Evolutionary conservation across 1,139 yeast species (phyloP).

Genomic region (Zhuliangozyma parablackwelliae): DNA sequence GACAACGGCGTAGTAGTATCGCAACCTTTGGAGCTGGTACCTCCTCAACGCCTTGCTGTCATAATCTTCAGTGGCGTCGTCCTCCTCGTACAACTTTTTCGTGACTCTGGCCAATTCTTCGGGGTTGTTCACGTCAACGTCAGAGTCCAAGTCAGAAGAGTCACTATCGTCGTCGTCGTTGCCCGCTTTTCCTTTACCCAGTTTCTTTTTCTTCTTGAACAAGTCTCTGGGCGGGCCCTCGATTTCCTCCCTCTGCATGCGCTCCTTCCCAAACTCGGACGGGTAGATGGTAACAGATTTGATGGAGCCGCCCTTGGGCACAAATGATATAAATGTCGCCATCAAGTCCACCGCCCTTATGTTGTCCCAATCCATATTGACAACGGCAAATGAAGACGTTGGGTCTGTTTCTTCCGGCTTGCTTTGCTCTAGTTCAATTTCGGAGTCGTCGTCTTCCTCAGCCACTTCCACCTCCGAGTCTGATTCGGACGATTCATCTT

Average conservation of each 20-base stretch:
- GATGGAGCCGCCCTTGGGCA: slow-evolving; percentile 72
- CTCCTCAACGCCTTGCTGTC: slow-evolving; percentile 67
- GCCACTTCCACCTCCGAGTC: slow-evolving; percentile 20
- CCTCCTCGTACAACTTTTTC: slow-evolving; percentile 66
- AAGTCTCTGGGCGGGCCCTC: slow-evolving; percentile 93
- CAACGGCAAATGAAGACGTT: slow-evolving; percentile 77
- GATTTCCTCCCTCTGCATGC: slow-evolving; percentile 82
- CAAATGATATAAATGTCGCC: slow-evolving; percentile 87
- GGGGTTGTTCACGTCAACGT: slow-evolving; percentile 39
- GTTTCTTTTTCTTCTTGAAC: slow-evolving; percentile 44
- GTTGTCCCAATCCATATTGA: slow-evolving; percentile 97
- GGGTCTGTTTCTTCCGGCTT: slow-evolving; percentile 86
- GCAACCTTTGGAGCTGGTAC: slow-evolving; percentile 80
- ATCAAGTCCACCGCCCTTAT: slow-evolving; percentile 77
- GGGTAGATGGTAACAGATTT: slow-evolving; percentile 76
- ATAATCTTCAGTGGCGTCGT: slow-evolving; percentile 66
- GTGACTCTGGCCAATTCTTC: slow-evolving; percentile 50
- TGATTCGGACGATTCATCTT: slow-evolving; percentile 24
- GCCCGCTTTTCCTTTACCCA: slow-evolving; percentile 8
- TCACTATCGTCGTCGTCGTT: slow-evolving; percentile 11
- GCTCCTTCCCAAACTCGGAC: slow-evolving; percentile 89
- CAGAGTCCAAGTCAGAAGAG: slow-evolving; percentile 42
- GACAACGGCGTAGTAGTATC: slow-evolving; percentile 93
- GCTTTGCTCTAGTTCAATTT: slow-evolving; percentile 49
- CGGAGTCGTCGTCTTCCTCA: slow-evolving; percentile 44